These are phyloP conservation scores for Neonectria magnoliae DNA, from an alignment of 2,329 filamentous ascomycete species.

Conservation along the genomic window DNA sequence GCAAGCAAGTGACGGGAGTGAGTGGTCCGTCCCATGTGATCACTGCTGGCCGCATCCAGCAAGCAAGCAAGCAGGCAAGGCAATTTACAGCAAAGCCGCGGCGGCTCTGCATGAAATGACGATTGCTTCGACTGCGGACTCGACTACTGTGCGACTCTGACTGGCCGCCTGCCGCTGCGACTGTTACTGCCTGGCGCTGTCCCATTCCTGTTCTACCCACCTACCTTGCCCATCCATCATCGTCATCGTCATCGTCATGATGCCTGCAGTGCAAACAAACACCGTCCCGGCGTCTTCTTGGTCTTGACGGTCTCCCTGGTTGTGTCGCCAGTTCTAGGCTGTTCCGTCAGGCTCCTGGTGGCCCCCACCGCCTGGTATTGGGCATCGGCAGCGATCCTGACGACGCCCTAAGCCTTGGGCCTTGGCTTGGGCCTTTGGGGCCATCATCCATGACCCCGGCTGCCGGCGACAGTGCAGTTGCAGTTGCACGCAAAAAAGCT, in stretches of 20 bases:
- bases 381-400: constrained; percentile 33
- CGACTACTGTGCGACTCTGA: constrained; percentile 17
- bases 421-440: not conserved
- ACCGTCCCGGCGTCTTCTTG: constrained; percentile 11
- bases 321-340: constrained; percentile 28
- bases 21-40: constrained; percentile 35
- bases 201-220: constrained; percentile 1
- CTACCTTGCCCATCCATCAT: not conserved
- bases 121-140: constrained; percentile 25
- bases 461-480: constrained; percentile 2
- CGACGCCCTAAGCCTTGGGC: constrained; percentile 35
- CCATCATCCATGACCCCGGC: constrained; percentile 6
- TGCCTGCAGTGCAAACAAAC: constrained; percentile 8
- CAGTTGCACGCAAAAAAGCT: constrained; percentile 5
- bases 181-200: not conserved
- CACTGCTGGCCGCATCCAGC: constrained; percentile 28
- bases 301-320: not conserved
- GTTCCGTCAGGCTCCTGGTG: constrained; percentile 33
- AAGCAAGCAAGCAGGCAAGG: constrained; percentile 19
- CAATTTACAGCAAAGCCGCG: constrained; percentile 29
- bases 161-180: constrained; percentile 14
- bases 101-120: constrained; percentile 37
- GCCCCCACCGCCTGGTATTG: constrained; percentile 29
- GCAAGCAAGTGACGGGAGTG: constrained; percentile 21
- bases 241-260: constrained; percentile 7